phyloP scores from a whole-genome alignment of 306 rosid species.

The Sicyos baderoa region DNA sequence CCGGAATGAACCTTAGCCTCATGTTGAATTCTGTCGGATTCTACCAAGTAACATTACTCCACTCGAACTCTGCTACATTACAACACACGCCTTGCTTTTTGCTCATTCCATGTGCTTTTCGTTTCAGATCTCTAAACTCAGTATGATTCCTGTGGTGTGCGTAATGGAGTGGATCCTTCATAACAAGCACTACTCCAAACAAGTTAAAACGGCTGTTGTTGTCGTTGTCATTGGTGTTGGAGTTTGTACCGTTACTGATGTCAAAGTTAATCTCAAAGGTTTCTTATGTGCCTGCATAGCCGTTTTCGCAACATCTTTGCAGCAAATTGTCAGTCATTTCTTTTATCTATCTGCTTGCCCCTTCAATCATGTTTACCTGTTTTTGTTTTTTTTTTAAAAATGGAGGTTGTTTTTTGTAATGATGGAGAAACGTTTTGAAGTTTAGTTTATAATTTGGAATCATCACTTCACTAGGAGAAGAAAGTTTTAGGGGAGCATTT shows the following conservation, averaged over 20 bases:
- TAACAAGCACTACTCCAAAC: constrained; percentile 63
- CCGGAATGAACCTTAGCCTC: constrained; percentile 89
- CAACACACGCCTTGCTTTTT: too few species aligned
- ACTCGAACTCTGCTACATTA: too few species aligned
- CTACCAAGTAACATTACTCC: constrained; percentile 51
- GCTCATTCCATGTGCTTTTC: not conserved
- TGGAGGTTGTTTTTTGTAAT: too few species aligned
- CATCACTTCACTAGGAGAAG: too few species aligned
- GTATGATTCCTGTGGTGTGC: constrained; percentile 98
- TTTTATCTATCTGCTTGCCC: constrained; percentile 8
- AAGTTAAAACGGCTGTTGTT: constrained; percentile 63
- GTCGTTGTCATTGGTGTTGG: constrained; percentile 89
- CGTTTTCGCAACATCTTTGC: constrained; percentile 74
- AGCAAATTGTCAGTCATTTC: constrained; percentile 77
- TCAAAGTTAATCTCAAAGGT: constrained; percentile 78
- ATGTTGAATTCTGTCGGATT: constrained; percentile 94
- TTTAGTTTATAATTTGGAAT: too few species aligned
- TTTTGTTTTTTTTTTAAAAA: too few species aligned
- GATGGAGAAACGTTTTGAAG: too few species aligned
- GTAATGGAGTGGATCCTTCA: constrained; percentile 92
- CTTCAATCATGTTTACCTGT: too few species aligned
- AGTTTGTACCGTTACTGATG: constrained; percentile 89
- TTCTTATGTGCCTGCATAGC: constrained; percentile 63
- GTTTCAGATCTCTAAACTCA: constrained; percentile 72
- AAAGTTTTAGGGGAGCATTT: too few species aligned